These are phyloP conservation scores for Agrocybe praecox DNA, from an alignment of 768 basidiomycete genomes.

Conservation along the genomic window DNA sequence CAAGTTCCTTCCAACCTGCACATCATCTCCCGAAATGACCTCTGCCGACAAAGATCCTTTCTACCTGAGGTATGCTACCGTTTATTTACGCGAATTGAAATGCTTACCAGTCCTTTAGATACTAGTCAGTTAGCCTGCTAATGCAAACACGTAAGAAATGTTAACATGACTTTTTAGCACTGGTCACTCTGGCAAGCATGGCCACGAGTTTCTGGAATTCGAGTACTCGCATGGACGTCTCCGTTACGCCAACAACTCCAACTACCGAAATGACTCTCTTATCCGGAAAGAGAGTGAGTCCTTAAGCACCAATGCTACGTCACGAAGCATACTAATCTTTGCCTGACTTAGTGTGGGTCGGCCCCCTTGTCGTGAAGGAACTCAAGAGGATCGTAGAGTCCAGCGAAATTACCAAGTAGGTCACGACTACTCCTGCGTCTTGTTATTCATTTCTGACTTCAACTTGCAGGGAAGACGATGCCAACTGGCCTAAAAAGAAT, in stretches of 20 bases:
- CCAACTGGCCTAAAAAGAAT: slow-evolving; percentile 99
- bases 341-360: slow-evolving; percentile 87
- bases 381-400: slow-evolving; percentile 91
- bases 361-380: slow-evolving; percentile 90
- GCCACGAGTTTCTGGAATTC: slow-evolving; percentile 97
- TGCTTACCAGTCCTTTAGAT: slow-evolving; percentile 30
- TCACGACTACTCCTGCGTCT: slow-evolving; percentile 1
- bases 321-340: slow-evolving; percentile 3
- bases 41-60: slow-evolving; percentile 73
- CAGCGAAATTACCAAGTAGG: slow-evolving; percentile 93
- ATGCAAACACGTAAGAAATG: neutral
- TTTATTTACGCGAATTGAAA: neutral
- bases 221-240: slow-evolving; percentile 97
- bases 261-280: slow-evolving; percentile 96
- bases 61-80: slow-evolving; percentile 64
- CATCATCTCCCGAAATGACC: slow-evolving; percentile 37
- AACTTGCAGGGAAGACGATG: slow-evolving; percentile 87
- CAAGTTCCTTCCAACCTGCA: slow-evolving; percentile 5
- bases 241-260: slow-evolving; percentile 98
- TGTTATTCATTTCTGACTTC: neutral
- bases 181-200: slow-evolving; percentile 98
- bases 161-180: slow-evolving; percentile 53
- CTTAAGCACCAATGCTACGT: neutral
- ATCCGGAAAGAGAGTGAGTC: slow-evolving; percentile 97
- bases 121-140: slow-evolving; percentile 40